Base-by-base conservation (phyloP, 2,329 filamentous ascomycete species). In the Colletotrichum costaricense region DNA sequence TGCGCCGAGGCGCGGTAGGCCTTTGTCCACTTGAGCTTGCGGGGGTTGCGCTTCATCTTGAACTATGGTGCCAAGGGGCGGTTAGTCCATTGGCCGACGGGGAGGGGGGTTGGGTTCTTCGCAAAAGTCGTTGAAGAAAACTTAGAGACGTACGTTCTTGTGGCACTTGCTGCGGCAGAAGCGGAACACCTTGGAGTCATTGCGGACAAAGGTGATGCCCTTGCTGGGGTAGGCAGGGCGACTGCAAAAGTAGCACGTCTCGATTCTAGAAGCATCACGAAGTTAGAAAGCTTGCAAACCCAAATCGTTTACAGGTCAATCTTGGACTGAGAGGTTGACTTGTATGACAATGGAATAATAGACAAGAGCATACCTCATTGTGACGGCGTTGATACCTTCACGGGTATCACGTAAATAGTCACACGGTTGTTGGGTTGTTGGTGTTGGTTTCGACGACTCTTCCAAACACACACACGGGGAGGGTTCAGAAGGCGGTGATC, bases 41-140 rank as follows among this genome's bases (percentile, higher is more conserved):
- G 92, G 46, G 96, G 95, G 86, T 98, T 98, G 77, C 97, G 93
- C 93, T 98, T 98, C 94, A 97, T 97, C 86, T 97, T 97, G 91
- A 97, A 97, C 63, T 74, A 42, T 69, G 67, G n/a, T 68, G 63
- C 26, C 22, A 30, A 60, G 63, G 28, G 14, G 63, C 72, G 22
- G 67, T 52, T 46, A 26, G 54, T 35, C 7, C 5, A 63, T 49
- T 5, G 28, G 4, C 2, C 7, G 42, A 5, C 2, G 42, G 7
- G 42, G 4, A 16, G 12, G 14, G 38, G 11, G 3, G 11, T 5
- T 12, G 33, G 4, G 11, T 35, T 49, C 7, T 54, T 38, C n/a
- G 7, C n/a, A 22, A 19, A 4, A 4, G 8, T 11, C 1, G 22
- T 11, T 5, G 46, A 46, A 5, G 54, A 19, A 0, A 33, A 5